These are phyloP conservation scores for Neohortaea acidophila DNA, from an alignment of 495 filamentous ascomycete species.

Conservation along the genomic window DNA sequence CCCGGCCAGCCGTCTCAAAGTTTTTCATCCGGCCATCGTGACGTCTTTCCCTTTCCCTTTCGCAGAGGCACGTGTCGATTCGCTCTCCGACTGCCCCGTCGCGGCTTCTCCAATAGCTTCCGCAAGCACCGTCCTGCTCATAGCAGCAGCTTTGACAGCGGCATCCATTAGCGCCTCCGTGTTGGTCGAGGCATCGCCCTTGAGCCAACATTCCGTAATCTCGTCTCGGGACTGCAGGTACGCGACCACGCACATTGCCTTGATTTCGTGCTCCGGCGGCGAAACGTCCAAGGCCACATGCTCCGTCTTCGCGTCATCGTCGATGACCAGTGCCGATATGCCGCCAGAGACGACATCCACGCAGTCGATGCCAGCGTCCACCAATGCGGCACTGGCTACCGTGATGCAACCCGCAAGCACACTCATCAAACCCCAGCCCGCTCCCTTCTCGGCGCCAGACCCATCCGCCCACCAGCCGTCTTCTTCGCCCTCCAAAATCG, in stretches of 20 bases:
- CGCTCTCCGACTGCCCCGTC: neutral
- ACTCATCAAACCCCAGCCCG: slow-evolving; percentile 69
- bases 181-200: slow-evolving; percentile 46
- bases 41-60: slow-evolving; percentile 13
- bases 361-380: slow-evolving; percentile 91
- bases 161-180: slow-evolving; percentile 44
- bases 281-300: slow-evolving; percentile 64
- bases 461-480: slow-evolving; percentile 18
- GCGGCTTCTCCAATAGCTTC: slow-evolving; percentile 40
- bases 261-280: slow-evolving; percentile 64
- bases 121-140: slow-evolving; percentile 41
- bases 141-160: slow-evolving; percentile 47
- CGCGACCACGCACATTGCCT: slow-evolving; percentile 74
- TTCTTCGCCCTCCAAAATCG: slow-evolving; percentile 78
- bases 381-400: slow-evolving; percentile 85
- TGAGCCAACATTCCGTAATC: slow-evolving; percentile 86
- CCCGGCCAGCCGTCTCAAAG: too few species aligned
- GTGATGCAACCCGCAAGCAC: slow-evolving; percentile 86
- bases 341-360: slow-evolving; percentile 82
- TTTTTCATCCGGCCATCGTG: slow-evolving; percentile 13
- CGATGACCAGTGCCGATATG: slow-evolving; percentile 60
- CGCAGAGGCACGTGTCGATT: neutral
- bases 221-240: slow-evolving; percentile 82
- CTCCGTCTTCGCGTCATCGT: slow-evolving; percentile 23
- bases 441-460: slow-evolving; percentile 6